These are phyloP conservation scores for Fagus sylvatica DNA, from an alignment of 306 rosid species.

Conservation along the genomic window DNA sequence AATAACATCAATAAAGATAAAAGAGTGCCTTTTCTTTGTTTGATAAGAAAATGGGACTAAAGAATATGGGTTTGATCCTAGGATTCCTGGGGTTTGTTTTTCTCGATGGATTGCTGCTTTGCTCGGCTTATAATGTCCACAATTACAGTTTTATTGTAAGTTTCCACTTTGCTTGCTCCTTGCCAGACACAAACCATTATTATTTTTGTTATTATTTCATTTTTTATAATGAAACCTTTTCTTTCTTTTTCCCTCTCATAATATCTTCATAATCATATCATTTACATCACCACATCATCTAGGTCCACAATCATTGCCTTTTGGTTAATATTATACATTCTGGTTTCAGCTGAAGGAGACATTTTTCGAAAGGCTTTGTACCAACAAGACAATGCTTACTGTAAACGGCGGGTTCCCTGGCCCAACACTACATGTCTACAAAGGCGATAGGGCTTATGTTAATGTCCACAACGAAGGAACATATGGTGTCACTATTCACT, in stretches of 20 bases:
- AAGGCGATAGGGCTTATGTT: conserved; percentile 32
- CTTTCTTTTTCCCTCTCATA: no score
- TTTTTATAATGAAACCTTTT: no score
- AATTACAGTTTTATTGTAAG: conserved; percentile 28
- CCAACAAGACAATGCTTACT: conserved; percentile 28
- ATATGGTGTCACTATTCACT: conserved; percentile 39
- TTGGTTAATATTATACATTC: background rate
- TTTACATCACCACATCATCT: no score
- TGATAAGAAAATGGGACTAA: background rate
- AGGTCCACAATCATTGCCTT: background rate
- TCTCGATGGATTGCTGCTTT: background rate
- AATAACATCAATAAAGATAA: background rate
- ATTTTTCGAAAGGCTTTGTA: conserved; percentile 25
- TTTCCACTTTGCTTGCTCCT: background rate
- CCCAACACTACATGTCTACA: conserved; percentile 31
- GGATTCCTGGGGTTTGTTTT: conserved; percentile 3
- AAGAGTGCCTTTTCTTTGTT: background rate
- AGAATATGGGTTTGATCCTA: conserved; percentile 12
- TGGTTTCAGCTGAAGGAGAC: conserved; percentile 26
- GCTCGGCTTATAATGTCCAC: conserved; percentile 25
- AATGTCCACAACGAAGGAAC: conserved; percentile 28
- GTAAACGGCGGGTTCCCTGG: conserved; percentile 36
- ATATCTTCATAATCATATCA: no score
- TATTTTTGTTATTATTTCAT: no score
- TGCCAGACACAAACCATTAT: no score